Base-by-base conservation (phyloP, 192 early-diverging fungal species). In the Rhizoclosmatium globosum region DNA sequence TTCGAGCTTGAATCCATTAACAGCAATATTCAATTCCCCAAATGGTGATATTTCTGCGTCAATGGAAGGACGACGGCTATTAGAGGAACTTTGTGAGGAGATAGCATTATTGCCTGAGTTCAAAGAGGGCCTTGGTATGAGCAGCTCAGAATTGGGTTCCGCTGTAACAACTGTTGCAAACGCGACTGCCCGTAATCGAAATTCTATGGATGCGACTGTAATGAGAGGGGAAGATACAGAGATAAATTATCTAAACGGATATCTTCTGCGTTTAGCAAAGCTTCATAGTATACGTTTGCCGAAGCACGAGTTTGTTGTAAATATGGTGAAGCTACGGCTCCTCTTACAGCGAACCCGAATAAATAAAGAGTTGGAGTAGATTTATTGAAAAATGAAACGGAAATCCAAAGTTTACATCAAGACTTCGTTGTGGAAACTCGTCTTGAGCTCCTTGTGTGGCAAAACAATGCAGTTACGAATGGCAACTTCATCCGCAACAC, bases 381-480 rank as follows among this genome's bases (percentile, higher is more conserved):
- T 31, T 31, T 31, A 31, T 31, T 31, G 31, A 31, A 31, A 31
- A 31, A 31, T 31, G 31, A 31, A 31, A 31, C 31, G 31, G 31
- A 31, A 31, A 31, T 31, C 31, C 31, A 62, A 7, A 62, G 11
- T 19, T 88, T 90, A 98, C 97, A 98, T 97, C 47, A 99, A 88
- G 79, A 99, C 95, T 83, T 97, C 96, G 81, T 96, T 94, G 83
- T 97, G 95, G 87, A 92, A 95, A 84, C 89, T 93, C 53, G 83
- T 73, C 83, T 94, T 94, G 70, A 99, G 87, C 71, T 97, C 98
- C 92, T 99, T 99, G 88, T 98, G 94, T 39, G 98, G 98, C 77
- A 99, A 81, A 43, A 99, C 97, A 71, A 98, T 96, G 75, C 96
- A 98, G 88, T 98, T 97, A 79, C 98, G 90, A 77, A 99, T 94